These are phyloP conservation scores for Alternaria ventricosa DNA, from an alignment of 2,329 filamentous ascomycete species.

Conservation along the genomic window DNA sequence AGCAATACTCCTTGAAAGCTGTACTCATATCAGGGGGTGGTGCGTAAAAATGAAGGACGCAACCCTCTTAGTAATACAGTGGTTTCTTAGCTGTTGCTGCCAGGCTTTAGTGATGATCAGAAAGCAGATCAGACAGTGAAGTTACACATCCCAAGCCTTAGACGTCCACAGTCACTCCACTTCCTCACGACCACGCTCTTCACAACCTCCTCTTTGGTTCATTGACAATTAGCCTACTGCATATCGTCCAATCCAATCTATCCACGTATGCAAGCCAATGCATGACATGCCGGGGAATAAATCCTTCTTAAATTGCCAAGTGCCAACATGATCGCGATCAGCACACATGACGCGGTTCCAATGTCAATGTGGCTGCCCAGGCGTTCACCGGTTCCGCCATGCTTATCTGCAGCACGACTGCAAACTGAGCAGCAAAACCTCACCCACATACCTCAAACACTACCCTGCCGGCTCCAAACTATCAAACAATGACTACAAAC, in stretches of 20 bases:
- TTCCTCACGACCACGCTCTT: no score
- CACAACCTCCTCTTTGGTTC: no score
- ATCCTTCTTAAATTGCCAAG: background rate
- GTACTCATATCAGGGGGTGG: no score
- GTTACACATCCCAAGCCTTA: no score
- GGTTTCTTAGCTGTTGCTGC: no score
- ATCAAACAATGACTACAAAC: background rate
- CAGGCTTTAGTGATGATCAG: no score
- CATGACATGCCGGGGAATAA: background rate
- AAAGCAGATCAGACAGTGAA: no score
- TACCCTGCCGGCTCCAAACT: background rate
- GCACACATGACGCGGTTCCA: background rate
- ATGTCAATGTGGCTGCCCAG: background rate
- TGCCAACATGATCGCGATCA: background rate
- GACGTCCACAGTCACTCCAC: no score
- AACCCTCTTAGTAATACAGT: no score
- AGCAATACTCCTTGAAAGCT: no score
- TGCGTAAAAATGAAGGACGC: no score
- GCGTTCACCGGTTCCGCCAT: background rate
- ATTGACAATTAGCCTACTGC: background rate
- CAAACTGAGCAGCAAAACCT: background rate
- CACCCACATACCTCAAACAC: background rate
- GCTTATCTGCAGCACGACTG: background rate
- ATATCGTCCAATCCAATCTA: fast-evolving
- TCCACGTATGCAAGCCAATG: background rate